These are phyloP conservation scores for Peronospora farinosa DNA, from an alignment of 352 stramenopile species.

Conservation along the genomic window DNA sequence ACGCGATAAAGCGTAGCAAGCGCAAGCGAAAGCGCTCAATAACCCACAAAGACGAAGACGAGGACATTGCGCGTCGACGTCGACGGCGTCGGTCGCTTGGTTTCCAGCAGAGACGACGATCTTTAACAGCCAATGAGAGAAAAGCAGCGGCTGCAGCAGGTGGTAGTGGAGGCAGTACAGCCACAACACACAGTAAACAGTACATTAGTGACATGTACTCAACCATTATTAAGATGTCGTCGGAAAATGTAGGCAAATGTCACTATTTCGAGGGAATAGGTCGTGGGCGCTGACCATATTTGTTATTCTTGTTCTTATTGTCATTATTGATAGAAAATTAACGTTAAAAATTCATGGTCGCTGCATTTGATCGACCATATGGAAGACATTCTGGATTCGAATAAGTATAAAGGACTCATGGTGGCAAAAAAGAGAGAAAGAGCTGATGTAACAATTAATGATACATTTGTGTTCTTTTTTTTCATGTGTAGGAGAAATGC, in stretches of 20 bases:
- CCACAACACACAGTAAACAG: slow-evolving; percentile 44
- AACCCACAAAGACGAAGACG: slow-evolving; percentile 52
- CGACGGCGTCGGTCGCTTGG: slow-evolving; percentile 57
- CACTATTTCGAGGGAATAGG: not conserved
- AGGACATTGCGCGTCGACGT: slow-evolving; percentile 54
- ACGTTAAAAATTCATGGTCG: slow-evolving; percentile 95
- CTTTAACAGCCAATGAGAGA: slow-evolving; percentile 46
- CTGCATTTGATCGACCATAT: slow-evolving; percentile 97
- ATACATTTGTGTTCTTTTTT: not conserved
- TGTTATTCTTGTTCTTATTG: slow-evolving; percentile 1
- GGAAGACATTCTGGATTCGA: slow-evolving; percentile 87
- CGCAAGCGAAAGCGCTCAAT: slow-evolving; percentile 58
- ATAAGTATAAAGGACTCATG: slow-evolving; percentile 33
- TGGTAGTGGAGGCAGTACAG: slow-evolving; percentile 3
- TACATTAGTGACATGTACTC: slow-evolving; percentile 90
- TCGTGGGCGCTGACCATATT: not conserved
- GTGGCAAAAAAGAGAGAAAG: not conserved
- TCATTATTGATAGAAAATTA: slow-evolving; percentile 87
- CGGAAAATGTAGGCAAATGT: slow-evolving; percentile 66
- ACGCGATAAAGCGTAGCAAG: slow-evolving; percentile 19
- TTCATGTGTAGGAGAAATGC: slow-evolving; percentile 17
- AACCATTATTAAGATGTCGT: slow-evolving; percentile 89
- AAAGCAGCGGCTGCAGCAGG: slow-evolving; percentile 5
- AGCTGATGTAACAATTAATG: not conserved
- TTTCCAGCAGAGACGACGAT: slow-evolving; percentile 66